Percentiles rank a stretch among this genome's conserved stretches.
Conservation (phyloP, 2,329 filamentous ascomycete species). For the Metarhizium anisopliae region DNA sequence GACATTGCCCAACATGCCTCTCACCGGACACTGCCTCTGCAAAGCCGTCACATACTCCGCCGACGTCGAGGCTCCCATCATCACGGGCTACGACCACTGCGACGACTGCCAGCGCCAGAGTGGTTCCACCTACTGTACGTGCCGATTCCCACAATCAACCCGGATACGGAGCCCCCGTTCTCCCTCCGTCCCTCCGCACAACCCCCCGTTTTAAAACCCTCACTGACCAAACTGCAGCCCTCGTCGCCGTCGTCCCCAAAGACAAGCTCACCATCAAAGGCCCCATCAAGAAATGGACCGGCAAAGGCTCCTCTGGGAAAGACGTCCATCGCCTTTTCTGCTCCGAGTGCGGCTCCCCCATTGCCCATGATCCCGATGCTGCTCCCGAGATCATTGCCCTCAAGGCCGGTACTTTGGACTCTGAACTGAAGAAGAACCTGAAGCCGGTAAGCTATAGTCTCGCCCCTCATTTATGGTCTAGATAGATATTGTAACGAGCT, state of each 20-base stretch:
- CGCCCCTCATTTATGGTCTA: not conserved
- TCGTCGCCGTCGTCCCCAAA: slow-evolving; percentile 58
- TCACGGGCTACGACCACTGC: slow-evolving; percentile 62
- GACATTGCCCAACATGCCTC: slow-evolving; percentile 38
- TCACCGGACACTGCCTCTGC: slow-evolving; percentile 63
- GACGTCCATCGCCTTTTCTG: slow-evolving; percentile 61
- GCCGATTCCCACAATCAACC: not conserved
- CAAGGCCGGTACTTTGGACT: slow-evolving; percentile 56
- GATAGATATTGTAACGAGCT: not conserved
- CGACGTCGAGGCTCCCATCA: slow-evolving; percentile 39
- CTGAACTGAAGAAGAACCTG: slow-evolving; percentile 56
- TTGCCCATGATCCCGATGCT: slow-evolving; percentile 62
- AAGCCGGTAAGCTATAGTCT: slow-evolving; percentile 44
- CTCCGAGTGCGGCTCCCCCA: slow-evolving; percentile 59
- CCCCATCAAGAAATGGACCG: slow-evolving; percentile 55
- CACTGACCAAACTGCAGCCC: slow-evolving; percentile 33
- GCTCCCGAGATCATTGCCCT: slow-evolving; percentile 61
- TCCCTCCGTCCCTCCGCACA: not conserved
- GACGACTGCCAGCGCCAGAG: slow-evolving; percentile 65
- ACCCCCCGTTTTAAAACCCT: not conserved
- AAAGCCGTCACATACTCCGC: slow-evolving; percentile 61
- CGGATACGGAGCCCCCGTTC: no score
- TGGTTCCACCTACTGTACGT: slow-evolving; percentile 59
- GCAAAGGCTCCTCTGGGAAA: slow-evolving; percentile 51
- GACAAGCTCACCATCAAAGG: slow-evolving; percentile 55